These are phyloP conservation scores for Coemansia sp. DNA, from an alignment of 192 early-diverging fungal genomes.

Conservation along the genomic window DNA sequence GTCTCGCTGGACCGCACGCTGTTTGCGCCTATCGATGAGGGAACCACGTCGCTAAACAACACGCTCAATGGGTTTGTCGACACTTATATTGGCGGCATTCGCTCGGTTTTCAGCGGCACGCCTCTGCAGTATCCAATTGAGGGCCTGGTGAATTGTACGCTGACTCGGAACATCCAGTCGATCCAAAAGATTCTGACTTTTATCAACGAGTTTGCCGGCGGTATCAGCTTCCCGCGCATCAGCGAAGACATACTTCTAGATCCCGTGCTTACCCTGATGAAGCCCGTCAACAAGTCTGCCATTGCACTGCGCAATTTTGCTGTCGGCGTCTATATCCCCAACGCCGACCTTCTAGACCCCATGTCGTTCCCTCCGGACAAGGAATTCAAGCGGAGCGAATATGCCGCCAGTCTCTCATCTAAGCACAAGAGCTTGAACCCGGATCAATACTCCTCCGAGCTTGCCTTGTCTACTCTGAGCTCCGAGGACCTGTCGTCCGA, in stretches of 20 bases:
- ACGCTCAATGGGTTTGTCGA: slow-evolving; percentile 41
- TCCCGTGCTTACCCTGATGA: slow-evolving; percentile 12
- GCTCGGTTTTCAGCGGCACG: slow-evolving; percentile 36
- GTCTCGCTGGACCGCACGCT: slow-evolving; percentile 22
- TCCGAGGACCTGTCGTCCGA: not conserved
- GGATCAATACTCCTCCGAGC: not conserved
- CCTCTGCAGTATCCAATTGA: slow-evolving; percentile 34
- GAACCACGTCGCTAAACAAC: slow-evolving; percentile 30
- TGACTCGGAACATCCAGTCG: slow-evolving; percentile 43
- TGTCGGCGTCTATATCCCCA: slow-evolving; percentile 41
- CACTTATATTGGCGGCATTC: slow-evolving; percentile 34
- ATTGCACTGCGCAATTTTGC: slow-evolving; percentile 14
- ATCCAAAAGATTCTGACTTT: slow-evolving; percentile 39
- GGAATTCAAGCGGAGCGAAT: not conserved
- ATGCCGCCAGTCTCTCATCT: not conserved
- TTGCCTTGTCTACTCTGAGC: not conserved
- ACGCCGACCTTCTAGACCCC: slow-evolving; percentile 28
- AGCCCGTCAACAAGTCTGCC: slow-evolving; percentile 37
- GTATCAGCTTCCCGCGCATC: slow-evolving; percentile 32
- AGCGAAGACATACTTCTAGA: slow-evolving; percentile 20
- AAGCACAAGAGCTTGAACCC: not conserved
- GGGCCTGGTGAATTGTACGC: slow-evolving; percentile 52
- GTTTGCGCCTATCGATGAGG: slow-evolving; percentile 41
- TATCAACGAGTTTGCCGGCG: slow-evolving; percentile 34
- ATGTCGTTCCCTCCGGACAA: slow-evolving; percentile 18